phyloP scores from a whole-genome alignment of 768 basidiomycete species.

The Rhodotorula paludigena region DNA sequence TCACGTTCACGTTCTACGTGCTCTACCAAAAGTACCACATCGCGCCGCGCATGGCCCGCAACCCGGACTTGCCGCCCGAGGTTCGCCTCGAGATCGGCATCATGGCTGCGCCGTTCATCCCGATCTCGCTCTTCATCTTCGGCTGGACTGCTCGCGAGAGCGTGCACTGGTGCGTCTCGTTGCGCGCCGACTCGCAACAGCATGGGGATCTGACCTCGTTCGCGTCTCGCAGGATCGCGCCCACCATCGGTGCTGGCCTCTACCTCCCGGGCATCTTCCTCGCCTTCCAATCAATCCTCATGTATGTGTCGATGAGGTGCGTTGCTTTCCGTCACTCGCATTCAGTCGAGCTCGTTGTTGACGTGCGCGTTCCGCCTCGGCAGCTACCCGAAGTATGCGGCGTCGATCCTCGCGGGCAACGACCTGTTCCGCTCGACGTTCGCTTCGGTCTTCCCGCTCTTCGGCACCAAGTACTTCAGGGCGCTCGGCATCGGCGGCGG shows the following conservation, averaged over 20 bases:
- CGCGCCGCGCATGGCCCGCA: neutral
- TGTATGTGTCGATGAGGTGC: conserved; percentile 2
- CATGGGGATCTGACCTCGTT: neutral
- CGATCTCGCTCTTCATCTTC: conserved; percentile 39
- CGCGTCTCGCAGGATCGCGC: conserved; percentile 5
- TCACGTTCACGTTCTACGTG: conserved; percentile 15
- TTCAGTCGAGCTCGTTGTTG: neutral
- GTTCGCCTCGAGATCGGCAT: conserved; percentile 23
- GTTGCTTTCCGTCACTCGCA: neutral
- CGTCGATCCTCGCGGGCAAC: conserved; percentile 46
- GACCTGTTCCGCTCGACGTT: conserved; percentile 46
- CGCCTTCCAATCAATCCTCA: neutral
- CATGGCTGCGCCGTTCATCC: conserved; percentile 23
- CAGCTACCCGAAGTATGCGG: conserved; percentile 45
- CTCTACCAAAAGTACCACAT: conserved; percentile 27
- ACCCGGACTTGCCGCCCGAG: conserved; percentile 22
- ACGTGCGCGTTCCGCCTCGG: neutral
- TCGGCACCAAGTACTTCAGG: conserved; percentile 43
- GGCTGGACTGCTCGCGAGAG: conserved; percentile 41
- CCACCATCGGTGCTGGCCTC: conserved; percentile 3
- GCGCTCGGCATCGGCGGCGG: conserved; percentile 46
- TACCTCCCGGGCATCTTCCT: conserved; percentile 10
- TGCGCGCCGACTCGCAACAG: neutral
- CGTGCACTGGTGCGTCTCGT: conserved; percentile 42
- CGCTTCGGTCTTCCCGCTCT: conserved; percentile 41